These are phyloP conservation scores for Exophiala alcalophila DNA, from an alignment of 2,329 filamentous ascomycete species.

Conservation along the genomic window DNA sequence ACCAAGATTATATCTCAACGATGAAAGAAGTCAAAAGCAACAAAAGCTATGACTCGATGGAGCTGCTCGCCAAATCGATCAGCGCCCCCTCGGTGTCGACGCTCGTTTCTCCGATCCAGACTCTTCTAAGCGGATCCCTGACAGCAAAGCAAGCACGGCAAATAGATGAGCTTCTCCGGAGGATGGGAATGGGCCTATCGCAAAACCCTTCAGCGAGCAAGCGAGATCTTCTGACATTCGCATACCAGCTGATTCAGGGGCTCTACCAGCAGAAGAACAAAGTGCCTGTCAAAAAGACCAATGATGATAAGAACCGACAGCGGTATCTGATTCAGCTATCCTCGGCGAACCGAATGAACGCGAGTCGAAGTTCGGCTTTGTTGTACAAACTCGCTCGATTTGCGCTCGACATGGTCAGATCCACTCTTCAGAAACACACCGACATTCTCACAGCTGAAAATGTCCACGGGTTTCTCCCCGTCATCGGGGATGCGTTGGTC, in stretches of 20 bases:
- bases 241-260: slow-evolving; percentile 88
- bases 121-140: slow-evolving; percentile 77
- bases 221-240: slow-evolving; percentile 84
- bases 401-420: slow-evolving; percentile 79
- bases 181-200: slow-evolving; percentile 77
- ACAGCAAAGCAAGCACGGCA: slow-evolving; percentile 80
- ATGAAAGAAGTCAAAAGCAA: slow-evolving; percentile 98
- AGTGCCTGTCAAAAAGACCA: slow-evolving; percentile 36
- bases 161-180: slow-evolving; percentile 80
- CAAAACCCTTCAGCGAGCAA: slow-evolving; percentile 76
- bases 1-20: slow-evolving; percentile 87
- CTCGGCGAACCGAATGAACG: slow-evolving; percentile 62
- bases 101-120: slow-evolving; percentile 74
- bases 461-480: slow-evolving; percentile 78
- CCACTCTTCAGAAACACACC: slow-evolving; percentile 81
- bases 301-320: slow-evolving; percentile 58
- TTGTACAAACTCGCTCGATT: slow-evolving; percentile 86
- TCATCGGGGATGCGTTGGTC: slow-evolving; percentile 82
- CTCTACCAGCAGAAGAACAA: slow-evolving; percentile 66
- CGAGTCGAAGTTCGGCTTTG: slow-evolving; percentile 58
- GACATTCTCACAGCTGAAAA: slow-evolving; percentile 75
- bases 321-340: slow-evolving; percentile 77
- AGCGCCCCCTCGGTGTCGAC: slow-evolving; percentile 71
- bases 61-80: slow-evolving; percentile 78
- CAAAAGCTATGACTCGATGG: slow-evolving; percentile 98